Evolutionary conservation across 768 basidiomycete genomes (phyloP).

Genomic region (Neoboletus subvelutipes): DNA sequence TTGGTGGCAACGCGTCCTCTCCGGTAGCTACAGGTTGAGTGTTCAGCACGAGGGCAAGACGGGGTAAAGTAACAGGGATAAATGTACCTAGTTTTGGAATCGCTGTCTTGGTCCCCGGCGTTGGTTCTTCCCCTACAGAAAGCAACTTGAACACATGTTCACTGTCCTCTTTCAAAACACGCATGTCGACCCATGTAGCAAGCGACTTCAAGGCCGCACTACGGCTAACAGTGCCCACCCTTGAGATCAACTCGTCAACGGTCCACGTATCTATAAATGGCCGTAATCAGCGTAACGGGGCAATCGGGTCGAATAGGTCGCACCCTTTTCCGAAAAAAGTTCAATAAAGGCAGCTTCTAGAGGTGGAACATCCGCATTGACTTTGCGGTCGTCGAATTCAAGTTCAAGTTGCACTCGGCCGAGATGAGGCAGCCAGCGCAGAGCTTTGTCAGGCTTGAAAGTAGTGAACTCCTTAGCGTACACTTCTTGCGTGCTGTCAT

Average conservation of each 20-base stretch:
- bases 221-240: constrained; percentile 65
- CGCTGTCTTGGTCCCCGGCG: constrained; percentile 23
- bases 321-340: constrained; percentile 73
- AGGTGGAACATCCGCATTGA: constrained; percentile 77
- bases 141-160: constrained; percentile 64
- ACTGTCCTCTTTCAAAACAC: constrained; percentile 69
- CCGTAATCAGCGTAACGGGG: neutral
- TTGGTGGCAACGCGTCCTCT: constrained; percentile 48
- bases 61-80: neutral
- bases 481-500: constrained; percentile 61
- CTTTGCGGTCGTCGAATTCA: constrained; percentile 74
- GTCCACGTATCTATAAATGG: constrained; percentile 59
- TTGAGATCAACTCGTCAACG: constrained; percentile 61
- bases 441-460: constrained; percentile 90
- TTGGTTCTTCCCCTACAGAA: constrained; percentile 56
- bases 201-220: constrained; percentile 70
- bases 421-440: constrained; percentile 87
- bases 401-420: constrained; percentile 82
- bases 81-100: constrained; percentile 27
- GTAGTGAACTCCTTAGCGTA: constrained; percentile 77
- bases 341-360: constrained; percentile 91
- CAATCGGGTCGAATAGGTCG: constrained; percentile 3
- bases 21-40: constrained; percentile 24
- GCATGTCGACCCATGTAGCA: constrained; percentile 79
- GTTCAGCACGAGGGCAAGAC: neutral